A percentile compares a stretch with the other conserved stretches of the same genome.
Evolutionary conservation across 768 basidiomycete species (phyloP).

Genomic region (Mycena epipterygia): DNA sequence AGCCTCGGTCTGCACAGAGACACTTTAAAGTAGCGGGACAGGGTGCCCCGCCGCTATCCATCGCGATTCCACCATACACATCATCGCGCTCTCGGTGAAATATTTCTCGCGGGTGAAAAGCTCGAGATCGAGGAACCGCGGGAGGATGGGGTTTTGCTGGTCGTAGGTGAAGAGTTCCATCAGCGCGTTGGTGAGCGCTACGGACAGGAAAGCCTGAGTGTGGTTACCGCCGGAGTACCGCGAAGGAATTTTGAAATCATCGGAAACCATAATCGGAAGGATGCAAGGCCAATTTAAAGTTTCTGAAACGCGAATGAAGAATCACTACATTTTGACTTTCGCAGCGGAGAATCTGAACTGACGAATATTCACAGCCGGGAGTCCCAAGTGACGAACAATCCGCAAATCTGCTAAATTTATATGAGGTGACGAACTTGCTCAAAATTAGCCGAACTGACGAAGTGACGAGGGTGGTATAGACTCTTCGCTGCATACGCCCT

Average conservation of each 20-base stretch:
- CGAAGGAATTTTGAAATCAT: not conserved
- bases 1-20: not conserved
- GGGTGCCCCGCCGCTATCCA: not conserved
- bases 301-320: not conserved
- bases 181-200: not conserved
- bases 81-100: not conserved
- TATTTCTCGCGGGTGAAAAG: not conserved
- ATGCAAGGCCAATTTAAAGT: not conserved
- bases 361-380: no score
- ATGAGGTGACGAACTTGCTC: no score
- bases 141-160: not conserved
- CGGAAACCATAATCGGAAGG: not conserved
- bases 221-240: not conserved
- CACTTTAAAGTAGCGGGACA: not conserved
- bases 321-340: no score
- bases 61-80: slow-evolving; percentile 7
- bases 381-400: no score
- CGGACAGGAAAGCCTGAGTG: not conserved
- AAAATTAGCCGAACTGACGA: no score
- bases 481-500: no score
- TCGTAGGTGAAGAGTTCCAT: slow-evolving; percentile 4
- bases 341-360: no score
- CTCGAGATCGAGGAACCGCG: not conserved
- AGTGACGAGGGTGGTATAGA: no score
- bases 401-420: no score